Base-by-base conservation (phyloP, 352 stramenopile species). In the Aphanomyces cochlioides region DNA sequence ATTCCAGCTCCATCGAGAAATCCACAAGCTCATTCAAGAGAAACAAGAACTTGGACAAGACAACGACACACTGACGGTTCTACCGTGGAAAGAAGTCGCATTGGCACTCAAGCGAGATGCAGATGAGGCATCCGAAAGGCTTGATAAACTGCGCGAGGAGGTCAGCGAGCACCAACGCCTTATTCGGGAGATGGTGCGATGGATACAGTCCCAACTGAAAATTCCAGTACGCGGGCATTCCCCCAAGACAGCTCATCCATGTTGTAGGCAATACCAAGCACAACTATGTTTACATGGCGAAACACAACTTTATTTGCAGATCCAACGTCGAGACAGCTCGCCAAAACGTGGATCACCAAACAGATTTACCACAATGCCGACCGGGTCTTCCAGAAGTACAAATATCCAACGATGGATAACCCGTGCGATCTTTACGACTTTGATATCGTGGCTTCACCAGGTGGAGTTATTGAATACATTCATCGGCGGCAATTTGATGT, bases 321-420 rank as follows among this genome's bases (percentile, higher is more conserved):
- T 10, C 57, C 37, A n/a, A 50, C 37, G 41, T 28, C 13, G 13
- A 15, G 57, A 15, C 7, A 39, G 3, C 57, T 65, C 7, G 57
- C 19, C 8, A 19, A 40, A 1, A 36, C 13, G 19, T 65, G 57
- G 57, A 40, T 40, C 57, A 50, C 13, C 37, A 8, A 65, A 36
- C 57, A 65, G 7, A 40, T 65, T 19, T 36, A 40, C 57, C 57
- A 65, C 41, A 65, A 65, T 21, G 48, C 57, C 13, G 3, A 65
- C 41, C 57, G 57, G 8, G 48, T 65, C 19, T n/a, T 65, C 19
- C 57, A 65, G 41, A 12, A 50, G 7, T 28, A 19, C 37, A 7
- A 65, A n/a, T 65, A 53, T n/a, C 43, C 10, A n/a, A 50, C 10
- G 10, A n/a, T 50, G 43, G 43, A 50, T n/a, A n/a, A 12, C 17